Conservation (phyloP, 2,329 filamentous ascomycete genomes). For the Penicillium sclerotigenum region DNA sequence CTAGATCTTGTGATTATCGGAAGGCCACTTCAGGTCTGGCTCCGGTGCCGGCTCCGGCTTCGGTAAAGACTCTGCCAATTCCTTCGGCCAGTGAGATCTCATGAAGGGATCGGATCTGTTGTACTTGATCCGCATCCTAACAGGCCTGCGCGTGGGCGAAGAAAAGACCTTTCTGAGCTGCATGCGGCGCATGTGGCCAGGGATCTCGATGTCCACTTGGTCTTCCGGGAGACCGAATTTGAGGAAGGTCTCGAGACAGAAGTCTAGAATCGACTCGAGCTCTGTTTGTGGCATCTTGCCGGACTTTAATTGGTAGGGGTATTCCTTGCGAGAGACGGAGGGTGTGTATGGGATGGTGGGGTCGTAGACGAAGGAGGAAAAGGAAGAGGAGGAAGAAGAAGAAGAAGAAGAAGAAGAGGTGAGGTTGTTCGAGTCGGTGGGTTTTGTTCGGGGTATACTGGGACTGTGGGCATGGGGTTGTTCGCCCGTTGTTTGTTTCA, state of each 20-base stretch:
- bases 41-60: background rate
- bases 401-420: background rate
- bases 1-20: background rate
- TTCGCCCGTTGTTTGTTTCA: background rate
- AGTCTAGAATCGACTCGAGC: conserved; percentile 29
- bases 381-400: background rate
- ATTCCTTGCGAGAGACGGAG: conserved; percentile 7
- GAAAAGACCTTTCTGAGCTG: conserved; percentile 15
- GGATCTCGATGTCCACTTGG: conserved; percentile 36
- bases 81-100: conserved; percentile 6
- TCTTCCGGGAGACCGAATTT: conserved; percentile 26
- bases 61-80: background rate
- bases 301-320: conserved; percentile 2
- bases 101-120: conserved; percentile 16
- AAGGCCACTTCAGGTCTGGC: background rate
- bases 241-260: conserved; percentile 34
- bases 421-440: background rate
- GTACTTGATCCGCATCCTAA: conserved; percentile 9
- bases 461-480: background rate
- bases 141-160: background rate
- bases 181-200: conserved; percentile 29
- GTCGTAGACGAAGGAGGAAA: conserved; percentile 2
- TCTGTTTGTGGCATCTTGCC: conserved; percentile 17
- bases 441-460: background rate
- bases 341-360: conserved; percentile 2